Evolutionary conservation across 495 filamentous ascomycete species (phyloP).

Genomic region (Penicillium parvum): DNA sequence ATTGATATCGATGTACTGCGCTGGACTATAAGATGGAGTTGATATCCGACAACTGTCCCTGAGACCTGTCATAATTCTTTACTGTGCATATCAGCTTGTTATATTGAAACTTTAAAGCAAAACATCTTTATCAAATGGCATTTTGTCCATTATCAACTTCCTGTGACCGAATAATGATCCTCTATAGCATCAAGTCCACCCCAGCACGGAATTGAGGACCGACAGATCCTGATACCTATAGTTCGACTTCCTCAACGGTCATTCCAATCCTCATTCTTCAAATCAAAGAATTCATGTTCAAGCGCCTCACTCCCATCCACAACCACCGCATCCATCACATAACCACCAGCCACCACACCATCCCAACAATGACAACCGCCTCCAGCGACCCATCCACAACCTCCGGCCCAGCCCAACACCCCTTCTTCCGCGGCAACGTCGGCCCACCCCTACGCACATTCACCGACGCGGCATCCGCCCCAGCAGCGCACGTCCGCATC

Average conservation of each 20-base stretch:
- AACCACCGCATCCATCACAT: neutral
- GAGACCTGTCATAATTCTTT: neutral
- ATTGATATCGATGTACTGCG: no score
- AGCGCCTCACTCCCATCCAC: neutral
- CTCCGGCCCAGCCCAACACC: neutral
- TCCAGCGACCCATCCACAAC: conserved; percentile 3
- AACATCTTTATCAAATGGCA: no score
- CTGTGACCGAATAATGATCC: no score
- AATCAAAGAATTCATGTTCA: neutral
- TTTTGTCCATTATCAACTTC: no score
- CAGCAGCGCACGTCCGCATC: conserved; percentile 23
- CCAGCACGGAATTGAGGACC: conserved; percentile 12
- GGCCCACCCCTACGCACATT: conserved; percentile 9
- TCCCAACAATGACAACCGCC: conserved; percentile 3
- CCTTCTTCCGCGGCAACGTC: conserved; percentile 5
- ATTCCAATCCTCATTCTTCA: no score
- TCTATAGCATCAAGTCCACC: no score
- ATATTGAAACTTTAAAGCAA: neutral
- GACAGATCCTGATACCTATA: no score
- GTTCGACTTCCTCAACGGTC: no score
- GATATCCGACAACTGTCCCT: no score
- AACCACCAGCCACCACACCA: neutral
- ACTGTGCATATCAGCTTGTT: neutral
- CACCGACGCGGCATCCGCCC: conserved; percentile 2
- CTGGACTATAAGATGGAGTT: no score